Evolutionary conservation across 225 moss, liverwort and hornwort species (phyloP), one percentile per base, ranked within the genome.

Genomic region (Pseudoscleropodium purum): DNA sequence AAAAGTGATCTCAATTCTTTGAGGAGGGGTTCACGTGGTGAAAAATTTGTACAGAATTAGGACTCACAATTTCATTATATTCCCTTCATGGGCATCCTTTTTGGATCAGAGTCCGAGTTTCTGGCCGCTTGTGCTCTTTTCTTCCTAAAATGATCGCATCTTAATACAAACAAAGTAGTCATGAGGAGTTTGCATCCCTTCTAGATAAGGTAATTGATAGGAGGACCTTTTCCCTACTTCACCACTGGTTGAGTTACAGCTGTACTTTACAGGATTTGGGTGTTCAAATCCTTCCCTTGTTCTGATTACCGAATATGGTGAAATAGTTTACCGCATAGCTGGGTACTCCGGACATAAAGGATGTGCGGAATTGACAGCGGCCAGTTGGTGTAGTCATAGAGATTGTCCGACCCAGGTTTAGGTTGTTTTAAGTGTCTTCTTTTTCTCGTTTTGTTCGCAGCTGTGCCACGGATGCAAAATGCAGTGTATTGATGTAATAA

Each of bases 11-110:
- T 65, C 31, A 75, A 85, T 89, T 92, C 80, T 84, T 81, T 49
- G 88, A 82, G 72, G 72, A 76, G 72, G 69, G 63, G 63, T 85
- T 33, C 37, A 34, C 56, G 13, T 39, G 57, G 51, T 88, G 64
- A 36, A 60, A 60, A 59, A 63, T 83, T 64, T 92, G 90, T 90
- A 90, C 86, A 92, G 85, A 86, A 63, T 77, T 57, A 86, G 77
- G 56, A 41, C 76, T 36, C 78, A 63, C 21, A 36, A 51, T 65
- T 47, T 37, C 11, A 47, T 34, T 19, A 26, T 37, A 17, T 62
- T 36, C 34, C 36, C 47, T 25, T 36, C 9, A 13, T 75, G 61
- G 17, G 79, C 85, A 60, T 86, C 34, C 47, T 60, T 62, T 37
- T 47, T 24, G 36, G 27, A 49, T 49, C 34, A 24, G 47, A 83